phyloP scores from a whole-genome alignment of 129 eudicot genomes.

The Kitagawia praeruptora region DNA sequence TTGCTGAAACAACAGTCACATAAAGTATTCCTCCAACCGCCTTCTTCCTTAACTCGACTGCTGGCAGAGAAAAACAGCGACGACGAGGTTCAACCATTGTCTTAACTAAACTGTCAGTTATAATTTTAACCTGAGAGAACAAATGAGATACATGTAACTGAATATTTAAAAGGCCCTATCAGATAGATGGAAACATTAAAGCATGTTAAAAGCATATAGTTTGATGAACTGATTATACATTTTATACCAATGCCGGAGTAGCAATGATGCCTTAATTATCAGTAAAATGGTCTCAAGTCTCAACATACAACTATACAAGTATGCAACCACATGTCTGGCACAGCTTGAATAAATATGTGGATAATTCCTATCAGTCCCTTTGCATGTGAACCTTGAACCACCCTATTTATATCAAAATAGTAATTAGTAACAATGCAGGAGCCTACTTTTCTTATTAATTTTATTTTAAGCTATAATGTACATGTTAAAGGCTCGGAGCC shows the following conservation, averaged over 20 bases:
- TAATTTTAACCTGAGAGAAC: slow-evolving; percentile 53
- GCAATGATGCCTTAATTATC: not conserved
- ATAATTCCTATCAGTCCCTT: not conserved
- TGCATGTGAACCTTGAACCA: not conserved
- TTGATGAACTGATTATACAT: not conserved
- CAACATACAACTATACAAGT: not conserved
- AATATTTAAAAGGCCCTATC: not conserved
- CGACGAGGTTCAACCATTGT: slow-evolving; percentile 98
- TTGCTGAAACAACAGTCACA: slow-evolving; percentile 68
- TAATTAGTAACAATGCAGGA: not conserved
- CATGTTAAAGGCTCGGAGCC: not conserved
- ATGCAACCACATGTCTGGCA: not conserved
- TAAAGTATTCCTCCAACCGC: slow-evolving; percentile 77
- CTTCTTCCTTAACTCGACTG: slow-evolving; percentile 59
- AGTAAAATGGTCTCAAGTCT: not conserved
- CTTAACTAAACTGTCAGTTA: slow-evolving; percentile 57
- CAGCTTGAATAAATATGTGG: not conserved
- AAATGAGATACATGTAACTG: not conserved
- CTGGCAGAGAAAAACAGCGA: slow-evolving; percentile 65
- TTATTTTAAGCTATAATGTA: not conserved
- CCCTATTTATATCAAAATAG: not conserved
- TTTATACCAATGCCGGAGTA: not conserved
- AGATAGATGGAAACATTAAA: not conserved
- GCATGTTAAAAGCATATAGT: not conserved
- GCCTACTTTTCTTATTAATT: not conserved